phyloP scores from a whole-genome alignment of 129 eudicot genomes.

The Arctium lappa region DNA sequence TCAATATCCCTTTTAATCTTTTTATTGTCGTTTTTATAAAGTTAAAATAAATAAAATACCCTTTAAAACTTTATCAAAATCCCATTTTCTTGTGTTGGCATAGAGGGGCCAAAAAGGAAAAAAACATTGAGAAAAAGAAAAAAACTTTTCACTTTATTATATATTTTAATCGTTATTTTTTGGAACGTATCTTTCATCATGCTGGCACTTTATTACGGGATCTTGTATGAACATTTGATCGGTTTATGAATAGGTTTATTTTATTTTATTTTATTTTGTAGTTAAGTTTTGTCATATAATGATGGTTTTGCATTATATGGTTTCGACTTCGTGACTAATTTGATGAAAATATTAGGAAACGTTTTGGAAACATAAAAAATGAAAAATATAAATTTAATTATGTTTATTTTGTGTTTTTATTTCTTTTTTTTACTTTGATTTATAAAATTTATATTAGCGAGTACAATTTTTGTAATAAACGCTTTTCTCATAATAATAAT shows the following conservation, averaged over 20 bases:
- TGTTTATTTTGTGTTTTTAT: too few species aligned
- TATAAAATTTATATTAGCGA: too few species aligned
- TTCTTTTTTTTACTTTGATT: too few species aligned
- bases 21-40: background rate
- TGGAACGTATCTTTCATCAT: background rate
- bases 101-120: conserved; percentile 13
- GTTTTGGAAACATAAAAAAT: background rate
- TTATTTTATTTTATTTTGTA: background rate
- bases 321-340: background rate
- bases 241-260: background rate
- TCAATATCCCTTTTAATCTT: conserved; percentile 17
- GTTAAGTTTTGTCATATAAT: background rate
- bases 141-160: background rate
- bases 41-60: background rate
- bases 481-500: too few species aligned
- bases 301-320: background rate
- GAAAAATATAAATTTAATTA: too few species aligned
- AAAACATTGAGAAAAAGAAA: background rate
- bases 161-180: too few species aligned
- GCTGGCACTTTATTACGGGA: background rate
- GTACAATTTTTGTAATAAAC: too few species aligned
- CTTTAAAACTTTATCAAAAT: background rate
- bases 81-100: conserved; percentile 6
- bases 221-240: background rate
- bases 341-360: background rate